Conservation (phyloP, 139 green algal genomes). For the Parachlorella kessleri region DNA sequence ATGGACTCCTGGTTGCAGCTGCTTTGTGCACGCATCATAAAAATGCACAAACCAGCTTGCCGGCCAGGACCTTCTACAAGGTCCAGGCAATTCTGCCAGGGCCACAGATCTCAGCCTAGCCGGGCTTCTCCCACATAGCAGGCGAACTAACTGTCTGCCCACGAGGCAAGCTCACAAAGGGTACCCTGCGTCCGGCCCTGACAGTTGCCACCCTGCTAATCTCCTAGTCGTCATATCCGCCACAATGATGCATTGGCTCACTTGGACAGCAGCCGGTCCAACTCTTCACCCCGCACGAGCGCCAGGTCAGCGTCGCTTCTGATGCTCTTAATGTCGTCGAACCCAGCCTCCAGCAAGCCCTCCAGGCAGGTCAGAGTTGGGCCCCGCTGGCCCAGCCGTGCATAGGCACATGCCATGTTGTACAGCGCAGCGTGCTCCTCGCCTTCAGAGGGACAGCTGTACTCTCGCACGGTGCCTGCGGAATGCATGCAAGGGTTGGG, state of each 20-base stretch:
- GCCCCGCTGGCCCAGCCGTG: conserved; percentile 47
- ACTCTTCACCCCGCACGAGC: conserved; percentile 26
- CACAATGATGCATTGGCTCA: conserved; percentile 13
- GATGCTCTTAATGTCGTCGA: conserved; percentile 42
- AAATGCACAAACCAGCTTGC: too few species aligned
- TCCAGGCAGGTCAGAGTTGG: conserved; percentile 65
- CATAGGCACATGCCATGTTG: conserved; percentile 75
- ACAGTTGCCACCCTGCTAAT: too few species aligned
- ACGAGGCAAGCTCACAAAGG: too few species aligned
- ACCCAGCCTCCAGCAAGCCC: conserved; percentile 56
- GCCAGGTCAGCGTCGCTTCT: conserved; percentile 60
- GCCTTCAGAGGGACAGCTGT: conserved; percentile 50
- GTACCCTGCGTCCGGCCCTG: too few species aligned
- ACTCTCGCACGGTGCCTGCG: conserved; percentile 22
- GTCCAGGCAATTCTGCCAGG: too few species aligned
- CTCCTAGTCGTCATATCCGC: not conserved
- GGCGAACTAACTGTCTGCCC: too few species aligned
- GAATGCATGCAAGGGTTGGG: too few species aligned
- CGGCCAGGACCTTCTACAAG: too few species aligned
- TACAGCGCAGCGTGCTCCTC: conserved; percentile 75
- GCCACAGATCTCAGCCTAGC: too few species aligned
- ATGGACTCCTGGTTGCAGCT: too few species aligned
- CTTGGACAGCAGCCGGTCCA: conserved; percentile 58
- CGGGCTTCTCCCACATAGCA: too few species aligned
- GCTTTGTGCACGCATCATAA: too few species aligned